Evolutionary conservation across 202 grass and related monocot species (phyloP).

Genomic region (Zoysia matrella): DNA sequence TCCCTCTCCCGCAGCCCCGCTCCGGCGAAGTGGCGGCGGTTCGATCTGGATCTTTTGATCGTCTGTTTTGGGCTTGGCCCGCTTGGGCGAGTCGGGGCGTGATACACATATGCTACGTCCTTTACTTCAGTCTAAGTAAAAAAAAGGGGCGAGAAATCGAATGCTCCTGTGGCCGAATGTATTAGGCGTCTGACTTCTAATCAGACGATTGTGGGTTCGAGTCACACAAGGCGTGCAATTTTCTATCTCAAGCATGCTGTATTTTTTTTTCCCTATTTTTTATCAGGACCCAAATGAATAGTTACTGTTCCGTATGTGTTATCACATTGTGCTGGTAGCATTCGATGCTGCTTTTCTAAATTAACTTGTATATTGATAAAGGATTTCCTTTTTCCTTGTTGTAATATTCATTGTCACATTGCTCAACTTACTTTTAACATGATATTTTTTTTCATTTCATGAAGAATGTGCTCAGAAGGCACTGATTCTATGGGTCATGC

Average conservation of each 20-base stretch:
- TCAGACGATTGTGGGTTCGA: constrained; percentile 97
- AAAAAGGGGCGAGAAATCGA: too few species aligned
- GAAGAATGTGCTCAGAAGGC: constrained; percentile 72
- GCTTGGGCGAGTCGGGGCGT: too few species aligned
- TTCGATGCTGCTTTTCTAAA: not conserved
- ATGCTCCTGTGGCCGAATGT: constrained; percentile 39
- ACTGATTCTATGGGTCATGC: constrained; percentile 47
- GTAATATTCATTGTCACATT: not conserved
- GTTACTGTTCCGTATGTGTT: not conserved
- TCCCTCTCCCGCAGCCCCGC: constrained; percentile 2
- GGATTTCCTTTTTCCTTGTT: not conserved
- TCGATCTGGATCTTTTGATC: not conserved
- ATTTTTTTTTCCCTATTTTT: too few species aligned
- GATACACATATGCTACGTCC: too few species aligned
- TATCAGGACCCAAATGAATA: not conserved
- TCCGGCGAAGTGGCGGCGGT: not conserved
- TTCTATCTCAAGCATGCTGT: too few species aligned
- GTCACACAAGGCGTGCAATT: constrained; percentile 51
- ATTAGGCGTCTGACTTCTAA: constrained; percentile 97
- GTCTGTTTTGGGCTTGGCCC: too few species aligned
- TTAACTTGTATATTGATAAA: constrained; percentile 7
- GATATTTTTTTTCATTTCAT: constrained; percentile 45
- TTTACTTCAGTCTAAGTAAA: too few species aligned
- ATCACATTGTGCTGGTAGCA: constrained; percentile 2
- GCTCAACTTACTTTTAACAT: constrained; percentile 45